Percentiles rank a stretch among this genome's conserved stretches.
Conservation (phyloP, 116 monocot species). For the Trichopus zeylanicus region DNA sequence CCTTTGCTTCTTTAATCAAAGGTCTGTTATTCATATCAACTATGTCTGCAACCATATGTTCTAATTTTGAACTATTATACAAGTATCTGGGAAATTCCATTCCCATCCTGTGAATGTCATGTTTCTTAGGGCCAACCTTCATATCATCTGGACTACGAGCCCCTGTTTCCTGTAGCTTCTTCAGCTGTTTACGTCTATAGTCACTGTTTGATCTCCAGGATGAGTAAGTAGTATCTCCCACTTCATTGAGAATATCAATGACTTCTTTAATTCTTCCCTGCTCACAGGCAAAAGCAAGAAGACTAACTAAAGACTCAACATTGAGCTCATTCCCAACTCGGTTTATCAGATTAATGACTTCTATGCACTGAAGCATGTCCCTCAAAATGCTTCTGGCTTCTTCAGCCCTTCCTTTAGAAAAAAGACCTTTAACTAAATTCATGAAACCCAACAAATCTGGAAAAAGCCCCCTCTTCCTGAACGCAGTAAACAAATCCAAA, state of each 20-base stretch:
- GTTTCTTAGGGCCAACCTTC: slow-evolving; percentile 3
- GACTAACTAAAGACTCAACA: slow-evolving; percentile 39
- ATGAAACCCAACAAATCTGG: slow-evolving; percentile 74
- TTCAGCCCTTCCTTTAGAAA: slow-evolving; percentile 82
- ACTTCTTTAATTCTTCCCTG: slow-evolving; percentile 73
- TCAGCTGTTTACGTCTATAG: slow-evolving; percentile 10
- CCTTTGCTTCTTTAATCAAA: background rate
- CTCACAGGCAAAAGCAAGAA: slow-evolving; percentile 52
- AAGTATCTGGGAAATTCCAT: slow-evolving; percentile 4
- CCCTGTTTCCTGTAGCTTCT: slow-evolving; percentile 17
- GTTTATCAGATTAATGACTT: slow-evolving; percentile 44
- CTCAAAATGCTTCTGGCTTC: slow-evolving; percentile 70
- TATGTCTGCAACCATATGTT: background rate
- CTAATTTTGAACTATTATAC: background rate
- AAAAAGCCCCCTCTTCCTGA: slow-evolving; percentile 27
- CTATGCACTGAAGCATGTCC: slow-evolving; percentile 65
- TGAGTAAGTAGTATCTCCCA: slow-evolving; percentile 27
- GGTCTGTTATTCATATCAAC: slow-evolving; percentile 12
- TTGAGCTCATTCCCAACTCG: slow-evolving; percentile 35
- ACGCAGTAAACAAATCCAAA: slow-evolving; percentile 43
- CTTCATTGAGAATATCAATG: slow-evolving; percentile 53
- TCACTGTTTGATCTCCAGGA: slow-evolving; percentile 14
- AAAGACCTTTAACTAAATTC: slow-evolving; percentile 61
- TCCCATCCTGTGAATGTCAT: background rate
- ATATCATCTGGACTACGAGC: slow-evolving; percentile 5